These are phyloP conservation scores for Vitis hybrid DNA, from an alignment of 177 flowering plant species.

Conservation along the genomic window DNA sequence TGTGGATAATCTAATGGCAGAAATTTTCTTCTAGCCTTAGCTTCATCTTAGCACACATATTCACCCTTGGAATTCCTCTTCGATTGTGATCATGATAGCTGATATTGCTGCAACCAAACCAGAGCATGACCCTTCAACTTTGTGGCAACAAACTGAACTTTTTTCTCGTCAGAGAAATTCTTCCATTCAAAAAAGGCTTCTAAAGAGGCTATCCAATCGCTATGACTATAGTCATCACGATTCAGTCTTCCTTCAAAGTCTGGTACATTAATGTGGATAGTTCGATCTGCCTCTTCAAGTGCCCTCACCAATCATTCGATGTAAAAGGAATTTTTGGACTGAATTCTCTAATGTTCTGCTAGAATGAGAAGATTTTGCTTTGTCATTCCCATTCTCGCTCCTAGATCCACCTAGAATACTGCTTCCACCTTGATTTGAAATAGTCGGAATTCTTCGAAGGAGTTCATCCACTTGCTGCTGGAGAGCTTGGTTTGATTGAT, in stretches of 20 bases:
- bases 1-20: no score
- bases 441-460: neutral
- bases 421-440: neutral
- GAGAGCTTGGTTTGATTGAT: neutral
- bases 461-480: neutral
- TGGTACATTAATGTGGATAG: neutral
- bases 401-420: neutral
- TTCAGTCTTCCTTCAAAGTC: conserved; percentile 1
- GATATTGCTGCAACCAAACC: no score
- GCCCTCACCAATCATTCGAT: neutral
- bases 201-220: neutral
- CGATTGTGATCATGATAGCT: no score
- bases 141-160: no score
- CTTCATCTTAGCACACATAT: no score
- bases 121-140: no score
- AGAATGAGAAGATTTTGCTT: neutral
- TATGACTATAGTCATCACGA: neutral
- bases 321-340: neutral
- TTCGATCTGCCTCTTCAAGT: neutral
- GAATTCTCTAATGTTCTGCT: neutral
- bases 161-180: neutral
- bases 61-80: no score
- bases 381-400: neutral
- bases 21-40: no score
- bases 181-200: neutral